Conservation (phyloP, 1,284 basidiomycete genomes). For the Neonothopanus nambi region DNA sequence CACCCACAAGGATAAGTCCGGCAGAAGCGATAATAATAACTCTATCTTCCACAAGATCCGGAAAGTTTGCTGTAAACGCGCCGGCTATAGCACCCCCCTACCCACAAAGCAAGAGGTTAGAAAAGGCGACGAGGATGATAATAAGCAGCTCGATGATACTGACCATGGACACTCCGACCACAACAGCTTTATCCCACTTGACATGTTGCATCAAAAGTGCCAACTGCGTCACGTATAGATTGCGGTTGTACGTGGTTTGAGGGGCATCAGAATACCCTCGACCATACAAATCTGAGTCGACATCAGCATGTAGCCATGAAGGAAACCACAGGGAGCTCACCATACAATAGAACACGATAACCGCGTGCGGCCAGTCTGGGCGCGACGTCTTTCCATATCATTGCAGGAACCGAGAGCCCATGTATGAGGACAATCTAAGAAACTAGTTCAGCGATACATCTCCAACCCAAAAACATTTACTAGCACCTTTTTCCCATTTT, state of each 20-base stretch:
- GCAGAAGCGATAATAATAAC: constrained; percentile 66
- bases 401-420: constrained; percentile 73
- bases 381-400: constrained; percentile 74
- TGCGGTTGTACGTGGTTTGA: constrained; percentile 58
- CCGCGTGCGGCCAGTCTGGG: constrained; percentile 60
- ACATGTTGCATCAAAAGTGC: constrained; percentile 78
- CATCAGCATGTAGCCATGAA: constrained; percentile 6
- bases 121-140: neutral
- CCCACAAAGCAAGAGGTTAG: neutral
- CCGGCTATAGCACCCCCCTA: constrained; percentile 74
- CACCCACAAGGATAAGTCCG: constrained; percentile 62
- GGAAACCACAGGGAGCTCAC: constrained; percentile 35
- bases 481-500: constrained; percentile 64
- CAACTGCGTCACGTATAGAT: constrained; percentile 72
- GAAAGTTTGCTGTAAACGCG: constrained; percentile 69
- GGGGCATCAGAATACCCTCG: constrained; percentile 81
- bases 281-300: constrained; percentile 66
- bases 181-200: constrained; percentile 61
- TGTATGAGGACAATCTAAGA: constrained; percentile 71
- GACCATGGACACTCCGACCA: constrained; percentile 77
- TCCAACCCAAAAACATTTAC: neutral
- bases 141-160: constrained; percentile 16
- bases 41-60: constrained; percentile 63
- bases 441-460: neutral
- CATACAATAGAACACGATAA: constrained; percentile 75